Conservation (phyloP, 2,329 filamentous ascomycete species). For the Penicillium sp. region DNA sequence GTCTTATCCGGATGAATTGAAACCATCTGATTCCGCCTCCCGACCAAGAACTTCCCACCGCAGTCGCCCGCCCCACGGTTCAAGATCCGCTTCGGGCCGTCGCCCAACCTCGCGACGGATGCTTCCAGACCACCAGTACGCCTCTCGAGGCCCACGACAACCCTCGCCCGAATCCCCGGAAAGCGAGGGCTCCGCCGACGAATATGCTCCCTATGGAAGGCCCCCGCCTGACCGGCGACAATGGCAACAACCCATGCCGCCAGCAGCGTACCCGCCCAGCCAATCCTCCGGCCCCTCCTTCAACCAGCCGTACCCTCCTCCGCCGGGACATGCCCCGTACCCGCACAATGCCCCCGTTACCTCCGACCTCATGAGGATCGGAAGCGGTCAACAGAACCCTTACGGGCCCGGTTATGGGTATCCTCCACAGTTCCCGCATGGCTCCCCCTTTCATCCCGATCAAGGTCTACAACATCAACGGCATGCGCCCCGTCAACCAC, state of each 20-base stretch:
- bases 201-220: conserved; percentile 55
- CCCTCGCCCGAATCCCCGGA: conserved; percentile 57
- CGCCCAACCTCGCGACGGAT: conserved; percentile 41
- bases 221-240: conserved; percentile 27
- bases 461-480: conserved; percentile 32
- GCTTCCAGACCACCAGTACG: conserved; percentile 37
- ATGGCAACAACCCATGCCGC: conserved; percentile 33
- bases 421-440: conserved; percentile 29
- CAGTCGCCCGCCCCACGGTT: conserved; percentile 41
- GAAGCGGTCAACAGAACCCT: conserved; percentile 25
- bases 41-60: conserved; percentile 44
- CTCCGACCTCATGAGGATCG: conserved; percentile 37
- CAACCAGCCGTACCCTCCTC: conserved; percentile 30
- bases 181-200: conserved; percentile 65
- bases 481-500: conserved; percentile 28
- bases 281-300: conserved; percentile 43
- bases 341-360: conserved; percentile 26
- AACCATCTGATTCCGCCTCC: conserved; percentile 50
- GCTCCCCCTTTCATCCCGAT: conserved; percentile 25
- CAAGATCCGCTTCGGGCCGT: conserved; percentile 38
- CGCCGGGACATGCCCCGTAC: conserved; percentile 30
- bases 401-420: conserved; percentile 35
- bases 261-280: conserved; percentile 41
- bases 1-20: conserved; percentile 48
- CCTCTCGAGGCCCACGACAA: conserved; percentile 44